Evolutionary conservation across 345 rosid species (phyloP).

Genomic region (Murraya paniculata): DNA sequence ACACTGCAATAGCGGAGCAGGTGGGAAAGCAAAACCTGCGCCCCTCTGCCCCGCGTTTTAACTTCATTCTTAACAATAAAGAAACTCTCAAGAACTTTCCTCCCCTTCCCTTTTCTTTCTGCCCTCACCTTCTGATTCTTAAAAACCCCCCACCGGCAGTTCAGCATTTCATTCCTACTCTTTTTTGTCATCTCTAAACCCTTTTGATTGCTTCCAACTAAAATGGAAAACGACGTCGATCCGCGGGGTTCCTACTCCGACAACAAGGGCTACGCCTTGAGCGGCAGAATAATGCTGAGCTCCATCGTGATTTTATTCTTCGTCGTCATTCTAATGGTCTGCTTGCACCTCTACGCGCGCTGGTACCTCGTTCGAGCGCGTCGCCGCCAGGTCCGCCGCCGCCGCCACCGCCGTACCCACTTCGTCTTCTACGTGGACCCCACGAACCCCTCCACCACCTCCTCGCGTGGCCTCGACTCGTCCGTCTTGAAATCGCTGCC

Average conservation of each 20-base stretch:
- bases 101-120: background rate
- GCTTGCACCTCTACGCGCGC: slow-evolving; percentile 86
- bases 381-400: slow-evolving; percentile 47
- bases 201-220: background rate
- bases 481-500: slow-evolving; percentile 65
- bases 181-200: background rate
- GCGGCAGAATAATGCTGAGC: slow-evolving; percentile 71
- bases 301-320: slow-evolving; percentile 69
- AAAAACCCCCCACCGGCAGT: background rate
- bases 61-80: background rate
- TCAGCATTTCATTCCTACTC: background rate
- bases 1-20: background rate
- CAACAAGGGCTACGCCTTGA: slow-evolving; percentile 42
- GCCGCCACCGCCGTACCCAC: slow-evolving; percentile 38
- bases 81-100: slow-evolving; percentile 42
- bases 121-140: background rate
- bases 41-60: background rate
- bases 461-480: slow-evolving; percentile 55
- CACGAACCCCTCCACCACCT: slow-evolving; percentile 15
- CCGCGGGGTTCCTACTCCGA: too few species aligned
- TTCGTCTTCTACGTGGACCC: slow-evolving; percentile 55
- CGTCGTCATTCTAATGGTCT: slow-evolving; percentile 58
- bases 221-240: background rate
- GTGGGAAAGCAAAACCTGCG: background rate
- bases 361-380: slow-evolving; percentile 75